Evolutionary conservation across 1,284 basidiomycete genomes (phyloP).

Genomic region (Boletellus dicymbophilus): DNA sequence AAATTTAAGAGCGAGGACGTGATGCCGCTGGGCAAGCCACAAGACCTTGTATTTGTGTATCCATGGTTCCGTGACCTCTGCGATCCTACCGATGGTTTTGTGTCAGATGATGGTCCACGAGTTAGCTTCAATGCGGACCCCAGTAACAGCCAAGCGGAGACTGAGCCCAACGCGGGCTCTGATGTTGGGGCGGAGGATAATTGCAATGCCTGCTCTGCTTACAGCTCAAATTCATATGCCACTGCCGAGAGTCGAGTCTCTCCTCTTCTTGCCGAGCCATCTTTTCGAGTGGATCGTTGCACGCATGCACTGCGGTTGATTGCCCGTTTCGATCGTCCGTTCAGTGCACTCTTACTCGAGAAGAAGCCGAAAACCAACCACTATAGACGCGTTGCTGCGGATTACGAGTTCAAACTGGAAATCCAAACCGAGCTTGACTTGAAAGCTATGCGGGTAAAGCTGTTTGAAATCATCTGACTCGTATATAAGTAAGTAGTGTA

Average conservation of each 20-base stretch:
- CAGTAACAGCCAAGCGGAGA: too few relatives aligned
- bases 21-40: slow-evolving; percentile 1
- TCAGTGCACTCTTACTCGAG: slow-evolving; percentile 7
- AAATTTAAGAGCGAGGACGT: slow-evolving; percentile 1
- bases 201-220: too few relatives aligned
- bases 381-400: slow-evolving; percentile 8
- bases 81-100: slow-evolving; percentile 1
- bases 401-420: slow-evolving; percentile 9
- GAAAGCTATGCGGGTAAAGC: too few relatives aligned
- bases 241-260: too few relatives aligned
- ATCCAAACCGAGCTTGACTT: too few relatives aligned
- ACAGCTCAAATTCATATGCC: too few relatives aligned
- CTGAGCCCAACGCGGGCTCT: background rate
- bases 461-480: too few relatives aligned
- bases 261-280: background rate
- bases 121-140: too few relatives aligned
- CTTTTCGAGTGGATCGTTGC: background rate
- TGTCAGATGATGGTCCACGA: background rate
- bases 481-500: too few relatives aligned
- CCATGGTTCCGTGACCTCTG: slow-evolving; percentile 1
- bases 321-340: slow-evolving; percentile 4
- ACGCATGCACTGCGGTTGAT: slow-evolving; percentile 2
- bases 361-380: too few relatives aligned
- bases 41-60: slow-evolving; percentile 1
- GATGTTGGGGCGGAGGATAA: too few relatives aligned